phyloP scores from a whole-genome alignment of 106 monocot genomes.

The Platanthera zijinensis region DNA sequence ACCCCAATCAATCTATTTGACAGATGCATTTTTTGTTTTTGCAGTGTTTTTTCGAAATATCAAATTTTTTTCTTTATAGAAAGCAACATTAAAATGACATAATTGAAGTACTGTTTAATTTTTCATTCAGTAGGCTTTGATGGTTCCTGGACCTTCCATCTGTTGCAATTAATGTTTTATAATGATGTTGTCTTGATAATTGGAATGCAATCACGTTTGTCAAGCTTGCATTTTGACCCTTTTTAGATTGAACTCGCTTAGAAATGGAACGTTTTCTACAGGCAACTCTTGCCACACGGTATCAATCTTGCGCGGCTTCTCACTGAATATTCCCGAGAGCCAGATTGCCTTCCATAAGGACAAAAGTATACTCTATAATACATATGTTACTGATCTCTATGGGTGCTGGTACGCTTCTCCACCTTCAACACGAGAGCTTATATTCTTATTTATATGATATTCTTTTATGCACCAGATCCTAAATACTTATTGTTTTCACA shows the following conservation, averaged over 20 bases:
- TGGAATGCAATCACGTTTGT: too few relatives aligned
- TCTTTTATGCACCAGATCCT: too few relatives aligned
- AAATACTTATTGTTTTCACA: neutral
- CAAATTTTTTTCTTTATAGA: neutral
- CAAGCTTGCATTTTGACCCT: neutral
- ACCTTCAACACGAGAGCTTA: too few relatives aligned
- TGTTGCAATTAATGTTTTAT: neutral
- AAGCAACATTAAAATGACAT: neutral
- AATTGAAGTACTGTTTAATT: too few relatives aligned
- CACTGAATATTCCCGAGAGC: slow-evolving; percentile 54
- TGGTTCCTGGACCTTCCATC: neutral
- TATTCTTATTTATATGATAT: too few relatives aligned
- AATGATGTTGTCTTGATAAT: too few relatives aligned
- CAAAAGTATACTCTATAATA: slow-evolving; percentile 68
- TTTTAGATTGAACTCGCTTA: neutral
- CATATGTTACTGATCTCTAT: slow-evolving; percentile 61
- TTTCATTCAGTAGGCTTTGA: too few relatives aligned
- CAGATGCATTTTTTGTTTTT: too few relatives aligned
- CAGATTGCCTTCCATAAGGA: slow-evolving; percentile 54
- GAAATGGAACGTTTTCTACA: slow-evolving; percentile 28
- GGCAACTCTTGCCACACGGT: slow-evolving; percentile 70
- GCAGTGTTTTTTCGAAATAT: neutral
- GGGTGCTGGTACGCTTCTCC: slow-evolving; percentile 68
- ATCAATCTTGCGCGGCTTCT: slow-evolving; percentile 48
- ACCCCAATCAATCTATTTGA: too few relatives aligned